Conservation (phyloP, 1,139 yeast species). For the Lodderomyces pseudojiufengensis region DNA sequence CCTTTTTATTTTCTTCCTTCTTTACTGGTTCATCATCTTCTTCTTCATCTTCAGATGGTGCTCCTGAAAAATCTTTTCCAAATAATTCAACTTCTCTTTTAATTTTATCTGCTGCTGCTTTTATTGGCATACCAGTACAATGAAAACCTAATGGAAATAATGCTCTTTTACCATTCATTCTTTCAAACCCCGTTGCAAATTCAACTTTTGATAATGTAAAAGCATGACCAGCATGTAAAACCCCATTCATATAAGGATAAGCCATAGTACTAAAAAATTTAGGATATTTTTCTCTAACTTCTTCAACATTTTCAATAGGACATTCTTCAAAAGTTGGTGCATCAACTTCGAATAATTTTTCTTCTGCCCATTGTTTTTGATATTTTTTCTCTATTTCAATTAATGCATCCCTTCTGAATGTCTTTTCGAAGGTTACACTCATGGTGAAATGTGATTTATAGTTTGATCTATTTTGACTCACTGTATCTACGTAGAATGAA, state of each 20-base stretch:
- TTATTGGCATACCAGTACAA: constrained; percentile 99
- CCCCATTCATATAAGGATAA: constrained; percentile 99
- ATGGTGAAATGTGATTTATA: constrained; percentile 13
- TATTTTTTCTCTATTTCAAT: constrained; percentile 87
- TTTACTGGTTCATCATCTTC: constrained; percentile 22
- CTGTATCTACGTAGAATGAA: constrained; percentile 1
- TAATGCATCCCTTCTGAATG: constrained; percentile 91
- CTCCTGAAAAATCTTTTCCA: constrained; percentile 78
- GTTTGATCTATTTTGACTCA: constrained; percentile 5
- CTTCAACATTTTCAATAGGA: constrained; percentile 56
- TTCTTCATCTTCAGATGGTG: constrained; percentile 55
- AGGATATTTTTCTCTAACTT: constrained; percentile 75
- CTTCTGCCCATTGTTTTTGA: constrained; percentile 84
- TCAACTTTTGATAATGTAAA: constrained; percentile 95
- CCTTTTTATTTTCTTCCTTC: constrained; percentile 40
- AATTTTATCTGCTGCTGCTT: constrained; percentile 94
- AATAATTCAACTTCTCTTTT: constrained; percentile 88
- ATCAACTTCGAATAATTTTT: constrained; percentile 77
- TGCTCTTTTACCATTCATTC: constrained; percentile 91
- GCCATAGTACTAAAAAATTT: constrained; percentile 95
- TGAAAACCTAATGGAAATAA: constrained; percentile 97
- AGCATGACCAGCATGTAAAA: constrained; percentile 95
- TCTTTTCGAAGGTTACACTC: constrained; percentile 46
- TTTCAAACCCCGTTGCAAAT: constrained; percentile 88
- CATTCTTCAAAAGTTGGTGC: constrained; percentile 76